Evolutionary conservation across 2,329 filamentous ascomycete species (phyloP).

Genomic region (Aphanocladium album): DNA sequence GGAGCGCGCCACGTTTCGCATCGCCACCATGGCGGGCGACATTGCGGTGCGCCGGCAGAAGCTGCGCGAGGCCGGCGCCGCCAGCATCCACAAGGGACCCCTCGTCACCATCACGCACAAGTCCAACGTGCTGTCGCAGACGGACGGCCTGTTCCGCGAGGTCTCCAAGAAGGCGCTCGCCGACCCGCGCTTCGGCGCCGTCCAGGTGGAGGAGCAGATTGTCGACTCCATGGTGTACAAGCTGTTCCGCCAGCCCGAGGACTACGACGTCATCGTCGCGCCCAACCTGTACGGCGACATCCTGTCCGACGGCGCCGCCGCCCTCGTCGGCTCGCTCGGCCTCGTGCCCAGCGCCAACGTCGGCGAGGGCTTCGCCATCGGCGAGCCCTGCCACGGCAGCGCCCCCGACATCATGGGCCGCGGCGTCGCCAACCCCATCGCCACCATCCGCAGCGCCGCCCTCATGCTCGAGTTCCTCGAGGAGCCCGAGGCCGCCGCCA

Average conservation of each 20-base stretch:
- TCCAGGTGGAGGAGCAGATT: conserved; percentile 90
- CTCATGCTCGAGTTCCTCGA: conserved; percentile 96
- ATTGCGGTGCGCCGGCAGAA: conserved; percentile 85
- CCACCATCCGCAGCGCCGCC: conserved; percentile 83
- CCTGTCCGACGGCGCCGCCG: conserved; percentile 89
- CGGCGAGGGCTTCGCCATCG: conserved; percentile 88
- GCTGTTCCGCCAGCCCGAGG: conserved; percentile 90
- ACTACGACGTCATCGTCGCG: conserved; percentile 96
- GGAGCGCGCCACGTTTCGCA: conserved; percentile 76
- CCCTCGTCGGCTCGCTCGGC: conserved; percentile 84
- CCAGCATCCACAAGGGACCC: conserved; percentile 54
- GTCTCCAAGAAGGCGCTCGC: conserved; percentile 70
- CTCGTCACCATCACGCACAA: conserved; percentile 98
- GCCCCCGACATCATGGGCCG: conserved; percentile 89
- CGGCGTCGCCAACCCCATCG: conserved; percentile 93
- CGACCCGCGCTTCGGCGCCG: conserved; percentile 53
- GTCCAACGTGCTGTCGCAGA: conserved; percentile 93
- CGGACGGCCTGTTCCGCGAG: conserved; percentile 89
- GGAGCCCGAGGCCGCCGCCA: conserved; percentile 78
- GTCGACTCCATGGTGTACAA: conserved; percentile 99
- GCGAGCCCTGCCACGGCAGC: conserved; percentile 95
- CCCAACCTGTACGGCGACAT: conserved; percentile 98
- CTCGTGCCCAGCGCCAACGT: conserved; percentile 95
- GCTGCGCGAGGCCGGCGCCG: conserved; percentile 56
- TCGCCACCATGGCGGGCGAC: conserved; percentile 89